Evolutionary conservation across 306 rosid genomes (phyloP).

Genomic region (Vicia faba): DNA sequence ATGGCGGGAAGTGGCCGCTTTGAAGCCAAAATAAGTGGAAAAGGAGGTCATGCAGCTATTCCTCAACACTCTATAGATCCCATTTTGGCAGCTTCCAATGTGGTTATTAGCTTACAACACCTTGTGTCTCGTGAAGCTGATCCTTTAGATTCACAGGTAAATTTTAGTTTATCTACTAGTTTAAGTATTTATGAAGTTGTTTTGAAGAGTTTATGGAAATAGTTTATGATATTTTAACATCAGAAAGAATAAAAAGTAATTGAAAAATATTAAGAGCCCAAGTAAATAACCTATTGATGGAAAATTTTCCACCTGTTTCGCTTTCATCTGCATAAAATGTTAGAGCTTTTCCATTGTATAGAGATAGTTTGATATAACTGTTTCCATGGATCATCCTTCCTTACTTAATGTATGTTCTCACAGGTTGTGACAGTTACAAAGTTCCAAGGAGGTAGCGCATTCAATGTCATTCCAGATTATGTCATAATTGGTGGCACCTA

Average conservation of each 20-base stretch:
- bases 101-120: slow-evolving; percentile 78
- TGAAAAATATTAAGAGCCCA: no score
- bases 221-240: no score
- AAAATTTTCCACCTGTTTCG: no score
- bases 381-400: not conserved
- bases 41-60: slow-evolving; percentile 92
- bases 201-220: no score
- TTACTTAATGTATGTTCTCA: slow-evolving; percentile 4
- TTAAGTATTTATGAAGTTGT: no score
- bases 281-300: no score
- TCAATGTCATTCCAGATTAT: slow-evolving; percentile 90
- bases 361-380: no score
- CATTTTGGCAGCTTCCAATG: slow-evolving; percentile 80
- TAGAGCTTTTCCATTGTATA: no score
- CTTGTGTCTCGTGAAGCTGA: slow-evolving; percentile 90
- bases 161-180: not conserved
- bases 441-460: slow-evolving; percentile 86
- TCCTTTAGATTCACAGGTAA: slow-evolving; percentile 78
- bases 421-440: slow-evolving; percentile 82
- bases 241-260: no score
- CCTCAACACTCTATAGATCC: slow-evolving; percentile 88
- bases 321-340: no score
- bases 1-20: slow-evolving; percentile 75
- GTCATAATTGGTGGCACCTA: slow-evolving; percentile 89
- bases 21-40: slow-evolving; percentile 80